Evolutionary conservation across 2,329 filamentous ascomycete species (phyloP), one percentile per base, ranked within the genome.

Genomic region (Zarea fungicola): DNA sequence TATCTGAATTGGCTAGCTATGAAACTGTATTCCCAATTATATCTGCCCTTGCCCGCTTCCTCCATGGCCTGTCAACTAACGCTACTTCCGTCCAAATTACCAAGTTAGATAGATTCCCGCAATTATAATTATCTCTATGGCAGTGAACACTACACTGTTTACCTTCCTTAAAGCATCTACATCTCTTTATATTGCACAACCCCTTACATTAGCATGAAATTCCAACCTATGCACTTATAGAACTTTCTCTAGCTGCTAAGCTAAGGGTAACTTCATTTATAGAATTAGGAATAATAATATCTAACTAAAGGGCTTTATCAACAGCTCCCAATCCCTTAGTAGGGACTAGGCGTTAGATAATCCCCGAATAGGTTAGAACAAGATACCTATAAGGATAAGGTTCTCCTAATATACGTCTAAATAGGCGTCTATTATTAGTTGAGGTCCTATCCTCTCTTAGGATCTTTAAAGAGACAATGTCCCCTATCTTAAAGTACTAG

Each of bases 141-240:
- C 44, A 48, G 34, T 48, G 34, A 8, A 48, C 19, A 39, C 29
- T 48, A 31, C 44, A 48, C 25, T 40, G 13, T 48, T 41, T 41
- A 25, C 16, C 37, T 41, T 41, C 37, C 22, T 41, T 41, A 21
- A 25, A 41, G 21, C 37, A 48, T 23, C 26, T 48, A 28, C 34
- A 48, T 22, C 44, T 48, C 35, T 41, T 48, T 18, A 34, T 48
- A 48, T 48, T 40, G 21, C 44, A 48, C 22, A 23, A 18, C 14
- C 44, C 44, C 25, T 48, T 48, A 23, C 35, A 48, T 31, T 48
- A 22, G 19, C 44, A 48, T 40, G 44, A 48, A 28, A 40, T 37
- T 23, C 44, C 34, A 26, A 48, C 35, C 16, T 23, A 19, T 40
- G 25, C 35, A 48, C 44, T 48, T 9, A 34, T 48, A 35, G 44